These are phyloP conservation scores for Ophiocordyceps camponoti-leonardi DNA, from an alignment of 2,329 filamentous ascomycete species.

Conservation along the genomic window DNA sequence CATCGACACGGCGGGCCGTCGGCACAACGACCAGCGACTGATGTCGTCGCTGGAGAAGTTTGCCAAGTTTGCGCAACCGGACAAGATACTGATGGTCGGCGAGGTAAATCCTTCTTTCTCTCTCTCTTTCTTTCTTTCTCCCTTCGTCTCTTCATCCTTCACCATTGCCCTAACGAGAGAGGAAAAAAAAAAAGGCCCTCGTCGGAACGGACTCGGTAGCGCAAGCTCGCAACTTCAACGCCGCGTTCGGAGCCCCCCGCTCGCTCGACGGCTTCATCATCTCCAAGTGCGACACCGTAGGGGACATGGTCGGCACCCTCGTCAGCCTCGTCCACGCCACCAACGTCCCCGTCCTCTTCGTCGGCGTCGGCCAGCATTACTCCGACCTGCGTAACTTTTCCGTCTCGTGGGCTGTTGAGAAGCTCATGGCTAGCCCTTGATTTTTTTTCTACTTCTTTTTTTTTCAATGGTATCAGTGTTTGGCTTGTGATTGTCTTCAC, in stretches of 20 bases:
- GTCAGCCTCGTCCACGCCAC: slow-evolving; percentile 97
- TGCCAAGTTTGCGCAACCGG: slow-evolving; percentile 83
- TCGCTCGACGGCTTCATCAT: slow-evolving; percentile 94
- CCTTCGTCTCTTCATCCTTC: background rate
- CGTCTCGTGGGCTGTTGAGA: slow-evolving; percentile 54
- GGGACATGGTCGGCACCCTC: slow-evolving; percentile 93
- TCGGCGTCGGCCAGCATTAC: slow-evolving; percentile 58
- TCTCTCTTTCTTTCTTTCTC: background rate
- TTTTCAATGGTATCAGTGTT: background rate
- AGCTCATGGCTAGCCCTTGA: slow-evolving; percentile 29
- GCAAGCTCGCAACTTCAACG: slow-evolving; percentile 92
- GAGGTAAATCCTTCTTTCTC: slow-evolving; percentile 18
- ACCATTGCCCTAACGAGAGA: no score
- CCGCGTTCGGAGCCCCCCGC: slow-evolving; percentile 66
- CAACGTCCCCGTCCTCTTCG: slow-evolving; percentile 85
- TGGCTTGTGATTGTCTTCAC: no score
- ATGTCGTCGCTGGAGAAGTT: slow-evolving; percentile 98
- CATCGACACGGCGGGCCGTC: slow-evolving; percentile 86
- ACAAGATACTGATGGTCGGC: slow-evolving; percentile 96
- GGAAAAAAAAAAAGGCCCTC: slow-evolving; percentile 50
- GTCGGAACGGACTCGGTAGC: slow-evolving; percentile 92
- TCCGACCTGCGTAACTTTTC: slow-evolving; percentile 51
- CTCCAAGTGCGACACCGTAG: slow-evolving; percentile 95
- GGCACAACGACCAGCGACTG: slow-evolving; percentile 87
- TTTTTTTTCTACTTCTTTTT: background rate